Percentiles rank a stretch among this genome's conserved stretches.
These are phyloP conservation scores for Fusarium secorum DNA, from an alignment of 2,329 filamentous ascomycete genomes.

Conservation along the genomic window DNA sequence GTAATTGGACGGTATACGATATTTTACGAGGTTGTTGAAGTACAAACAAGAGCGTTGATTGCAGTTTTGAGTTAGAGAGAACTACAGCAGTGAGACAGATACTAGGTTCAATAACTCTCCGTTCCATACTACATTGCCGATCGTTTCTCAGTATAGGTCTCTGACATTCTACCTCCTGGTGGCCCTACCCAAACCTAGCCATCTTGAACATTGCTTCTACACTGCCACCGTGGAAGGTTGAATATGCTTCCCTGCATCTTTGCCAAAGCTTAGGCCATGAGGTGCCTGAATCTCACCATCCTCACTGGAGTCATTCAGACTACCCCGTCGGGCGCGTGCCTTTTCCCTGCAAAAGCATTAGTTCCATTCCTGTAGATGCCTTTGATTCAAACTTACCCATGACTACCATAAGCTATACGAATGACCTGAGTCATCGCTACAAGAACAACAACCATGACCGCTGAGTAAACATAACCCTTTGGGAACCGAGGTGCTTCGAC, in stretches of 20 bases:
- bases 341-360: not conserved
- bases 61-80: accelerated
- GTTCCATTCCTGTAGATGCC: accelerated
- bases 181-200: not conserved
- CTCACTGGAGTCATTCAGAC: not conserved
- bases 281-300: not conserved
- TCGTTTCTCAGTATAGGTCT: no score
- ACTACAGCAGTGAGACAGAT: not conserved
- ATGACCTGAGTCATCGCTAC: not conserved
- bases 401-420: not conserved
- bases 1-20: accelerated
- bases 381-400: not conserved
- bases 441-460: not conserved
- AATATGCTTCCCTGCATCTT: not conserved
- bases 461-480: not conserved
- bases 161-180: no score
- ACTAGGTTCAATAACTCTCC: no score
- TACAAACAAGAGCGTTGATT: no score
- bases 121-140: accelerated
- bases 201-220: not conserved
- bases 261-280: not conserved
- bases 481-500: not conserved
- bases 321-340: not conserved
- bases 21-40: not conserved
- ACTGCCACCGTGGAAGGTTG: not conserved